phyloP scores from a whole-genome alignment of 2,329 filamentous ascomycete species.

The Fusarium sp. region DNA sequence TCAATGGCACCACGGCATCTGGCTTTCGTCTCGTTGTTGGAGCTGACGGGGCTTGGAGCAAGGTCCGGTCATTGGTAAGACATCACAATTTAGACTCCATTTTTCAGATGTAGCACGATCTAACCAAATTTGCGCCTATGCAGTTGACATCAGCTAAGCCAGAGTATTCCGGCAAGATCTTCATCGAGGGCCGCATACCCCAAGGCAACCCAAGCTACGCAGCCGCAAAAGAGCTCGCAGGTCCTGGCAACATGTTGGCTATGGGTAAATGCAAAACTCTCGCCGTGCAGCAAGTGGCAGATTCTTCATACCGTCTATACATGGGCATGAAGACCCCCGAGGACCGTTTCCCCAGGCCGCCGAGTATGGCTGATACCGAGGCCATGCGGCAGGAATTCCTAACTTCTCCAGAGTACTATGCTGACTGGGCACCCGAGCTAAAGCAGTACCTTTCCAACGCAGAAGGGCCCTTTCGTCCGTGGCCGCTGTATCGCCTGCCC shows the following conservation, averaged over 20 bases:
- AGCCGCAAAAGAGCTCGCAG: neutral
- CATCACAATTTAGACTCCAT: constrained; percentile 52
- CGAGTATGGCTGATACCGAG: neutral
- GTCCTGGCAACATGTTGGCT: constrained; percentile 13
- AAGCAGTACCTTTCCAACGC: constrained; percentile 48
- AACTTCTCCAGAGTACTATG: constrained; percentile 38
- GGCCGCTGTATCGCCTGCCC: constrained; percentile 59
- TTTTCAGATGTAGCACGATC: constrained; percentile 38
- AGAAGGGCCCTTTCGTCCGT: constrained; percentile 30
- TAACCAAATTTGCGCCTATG: constrained; percentile 48
- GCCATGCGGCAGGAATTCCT: constrained; percentile 35
- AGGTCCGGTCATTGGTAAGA: constrained; percentile 55
- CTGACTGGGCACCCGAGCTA: constrained; percentile 47
- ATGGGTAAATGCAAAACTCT: constrained; percentile 9
- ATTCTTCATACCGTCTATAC: constrained; percentile 15
- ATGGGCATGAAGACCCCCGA: constrained; percentile 9
- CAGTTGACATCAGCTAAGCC: constrained; percentile 15
- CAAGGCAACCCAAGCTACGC: neutral
- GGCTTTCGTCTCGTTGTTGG: constrained; percentile 30
- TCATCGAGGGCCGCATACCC: constrained; percentile 19
- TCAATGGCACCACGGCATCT: neutral
- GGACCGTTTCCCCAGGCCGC: neutral
- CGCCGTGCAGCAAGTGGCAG: constrained; percentile 8
- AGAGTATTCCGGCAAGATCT: constrained; percentile 16
- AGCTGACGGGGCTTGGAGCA: constrained; percentile 44